Percentiles rank a stretch among this genome's conserved stretches.
Evolutionary conservation across 1,139 yeast species (phyloP).

Genomic region (Protomyces pachydermus): DNA sequence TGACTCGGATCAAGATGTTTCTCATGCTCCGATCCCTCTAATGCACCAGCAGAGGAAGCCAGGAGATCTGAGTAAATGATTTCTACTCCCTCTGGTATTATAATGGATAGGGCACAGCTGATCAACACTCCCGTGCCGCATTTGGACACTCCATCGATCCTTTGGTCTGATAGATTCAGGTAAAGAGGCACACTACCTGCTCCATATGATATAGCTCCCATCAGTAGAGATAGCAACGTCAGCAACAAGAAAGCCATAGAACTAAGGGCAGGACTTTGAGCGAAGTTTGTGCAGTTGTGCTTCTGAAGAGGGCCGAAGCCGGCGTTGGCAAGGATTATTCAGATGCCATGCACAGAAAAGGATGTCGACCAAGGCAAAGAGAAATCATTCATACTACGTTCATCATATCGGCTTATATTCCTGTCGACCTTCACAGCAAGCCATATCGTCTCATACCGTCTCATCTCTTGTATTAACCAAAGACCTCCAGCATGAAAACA

Average conservation of each 20-base stretch:
- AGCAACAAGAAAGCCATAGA: no score
- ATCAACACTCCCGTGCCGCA: constrained; percentile 61
- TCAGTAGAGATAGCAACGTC: neutral
- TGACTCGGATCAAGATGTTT: no score
- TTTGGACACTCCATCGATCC: constrained; percentile 40
- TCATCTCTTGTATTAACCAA: neutral
- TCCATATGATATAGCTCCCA: neutral
- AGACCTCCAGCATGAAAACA: neutral
- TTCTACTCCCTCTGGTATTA: constrained; percentile 67
- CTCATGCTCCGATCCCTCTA: no score
- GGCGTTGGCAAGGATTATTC: no score
- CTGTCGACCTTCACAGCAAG: neutral
- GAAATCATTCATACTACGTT: no score
- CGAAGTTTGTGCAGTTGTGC: no score
- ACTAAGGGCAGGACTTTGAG: no score
- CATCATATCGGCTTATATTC: no score
- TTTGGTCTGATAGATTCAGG: neutral
- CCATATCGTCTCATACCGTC: neutral
- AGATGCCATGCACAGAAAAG: no score
- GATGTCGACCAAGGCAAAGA: no score
- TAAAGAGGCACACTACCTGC: neutral
- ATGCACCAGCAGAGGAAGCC: no score
- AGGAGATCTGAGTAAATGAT: constrained; percentile 40
- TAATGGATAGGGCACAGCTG: constrained; percentile 59
- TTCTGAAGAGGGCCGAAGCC: no score